Evolutionary conservation across 2,329 filamentous ascomycete genomes (phyloP), one percentile per base, ranked within the genome.

Genomic region (Massarina eburnea): DNA sequence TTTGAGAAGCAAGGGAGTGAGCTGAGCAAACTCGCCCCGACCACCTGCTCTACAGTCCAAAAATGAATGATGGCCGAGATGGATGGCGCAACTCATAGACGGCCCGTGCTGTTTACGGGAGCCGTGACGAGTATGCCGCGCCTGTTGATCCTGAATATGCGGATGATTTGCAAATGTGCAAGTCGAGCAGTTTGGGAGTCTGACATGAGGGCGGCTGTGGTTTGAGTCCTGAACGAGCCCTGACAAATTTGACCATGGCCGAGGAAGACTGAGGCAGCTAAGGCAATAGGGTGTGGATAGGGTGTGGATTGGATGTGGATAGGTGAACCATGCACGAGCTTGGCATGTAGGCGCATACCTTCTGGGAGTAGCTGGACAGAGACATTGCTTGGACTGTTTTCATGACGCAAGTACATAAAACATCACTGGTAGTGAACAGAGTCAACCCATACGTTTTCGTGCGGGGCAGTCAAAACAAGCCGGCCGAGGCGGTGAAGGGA

Each of bases 1-100:
- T 55, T 14, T 39, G 14, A 36, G 34, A 62, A 47, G 58, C 51
- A 62, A 60, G 59, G 59, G 59, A 54, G 48, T n/a, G 8, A 20
- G 35, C 4, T 22, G 22, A 46, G 17, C 20, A 12, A 20, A 19
- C 8, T 29, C 41, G 26, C 19, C 35, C 46, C 14, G 10, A 20
- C 19, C 42, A 26, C 33, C 29, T 34, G 33, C 33, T 43, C 53
- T 56, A 46, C 49, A 49, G 51, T 54, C 48, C 30, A 21, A 27
- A n/a, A n/a, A n/a, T n/a, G n/a, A 42, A 24, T 20, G 15, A 39
- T 37, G 22, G 40, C 22, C 35, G 39, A 38, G 35, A 43, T 38
- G 29, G 32, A 42, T 14, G 24, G 32, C 36, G 34, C 41, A 34
- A 37, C 39, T 38, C 35, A 34, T 32, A 18, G 26, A 17, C 46